Conservation (phyloP, 306 rosid species). For the Castanea mollissima region DNA sequence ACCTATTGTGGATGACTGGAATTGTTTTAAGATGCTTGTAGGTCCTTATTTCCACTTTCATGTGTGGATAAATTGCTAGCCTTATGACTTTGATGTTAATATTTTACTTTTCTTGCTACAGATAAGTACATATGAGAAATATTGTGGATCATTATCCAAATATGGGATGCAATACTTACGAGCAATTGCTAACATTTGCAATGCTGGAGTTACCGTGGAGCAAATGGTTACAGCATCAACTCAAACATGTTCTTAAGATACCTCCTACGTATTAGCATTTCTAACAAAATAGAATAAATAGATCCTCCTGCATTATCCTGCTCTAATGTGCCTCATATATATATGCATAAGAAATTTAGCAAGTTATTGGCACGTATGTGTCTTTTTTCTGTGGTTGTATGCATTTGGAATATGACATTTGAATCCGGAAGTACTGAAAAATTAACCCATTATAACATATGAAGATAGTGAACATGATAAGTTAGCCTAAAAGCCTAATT, state of each 20-base stretch:
- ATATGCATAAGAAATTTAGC: too few relatives aligned
- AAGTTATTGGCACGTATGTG: not conserved
- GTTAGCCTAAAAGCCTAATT: not conserved
- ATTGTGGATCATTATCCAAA: slow-evolving; percentile 33
- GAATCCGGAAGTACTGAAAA: not conserved
- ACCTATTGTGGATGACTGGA: slow-evolving; percentile 44
- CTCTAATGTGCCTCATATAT: not conserved
- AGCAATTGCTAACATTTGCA: slow-evolving; percentile 53
- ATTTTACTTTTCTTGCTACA: not conserved
- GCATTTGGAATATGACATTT: not conserved
- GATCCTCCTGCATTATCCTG: not conserved
- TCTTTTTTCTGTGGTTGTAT: not conserved
- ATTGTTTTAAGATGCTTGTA: slow-evolving; percentile 39
- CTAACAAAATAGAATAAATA: not conserved
- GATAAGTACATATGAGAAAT: slow-evolving; percentile 33
- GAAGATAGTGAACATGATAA: not conserved
- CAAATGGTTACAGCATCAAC: slow-evolving; percentile 27
- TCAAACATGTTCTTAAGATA: slow-evolving; percentile 33
- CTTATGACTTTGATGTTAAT: not conserved
- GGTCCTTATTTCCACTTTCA: not conserved
- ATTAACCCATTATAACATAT: not conserved
- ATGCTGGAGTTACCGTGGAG: slow-evolving; percentile 26
- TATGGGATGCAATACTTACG: slow-evolving; percentile 43
- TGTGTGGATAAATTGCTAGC: not conserved
- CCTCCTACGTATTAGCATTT: not conserved